Evolutionary conservation across 2,329 filamentous ascomycete species (phyloP), one percentile per base, ranked within the genome.

Genomic region (Alternaria postmessia): DNA sequence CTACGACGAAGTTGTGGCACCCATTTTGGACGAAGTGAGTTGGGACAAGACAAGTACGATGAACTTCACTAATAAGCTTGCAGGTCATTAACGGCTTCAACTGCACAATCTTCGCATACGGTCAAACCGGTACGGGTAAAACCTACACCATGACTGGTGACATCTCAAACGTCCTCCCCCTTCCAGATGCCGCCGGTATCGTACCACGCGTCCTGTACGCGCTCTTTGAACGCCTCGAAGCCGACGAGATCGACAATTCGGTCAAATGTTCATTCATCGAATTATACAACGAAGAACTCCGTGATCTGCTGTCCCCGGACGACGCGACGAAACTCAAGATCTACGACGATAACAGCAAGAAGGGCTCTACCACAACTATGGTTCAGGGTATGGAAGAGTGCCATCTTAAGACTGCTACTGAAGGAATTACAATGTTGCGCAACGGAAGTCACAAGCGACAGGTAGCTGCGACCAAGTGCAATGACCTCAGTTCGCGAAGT

Each of bases 91-190:
- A 89, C 24, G 95, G 95, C 53, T 98, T 92, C 81, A 99, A 99
- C 78, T 99, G 95, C 81, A 99, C 95, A 5, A 97, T 99, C 61
- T 99, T 99, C 72, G 95, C 95, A 34, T 99, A 99, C 77, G 95
- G 95, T 26, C 95, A 99, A 78, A 99, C 95, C 0, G 95, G 95
- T 44, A 99, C 95, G 0, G 95, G 95, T 70, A 99, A 99, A 79
- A 99, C 95, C 14, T 99, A 99, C 79, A 99, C 95, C 24, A 99
- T 99, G 95, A 97, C 94, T 0, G 95, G 95, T 56, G 94, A 99
- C 78, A 97, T 99, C 88, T 92, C 87, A 14, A 92, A 97, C 70
- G 92, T 93, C 38, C 93, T 94, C 2, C 88, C 97, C 61, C 84
- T 96, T 14, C 94, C 94, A 1, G 95, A 98, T 75, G 90, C 89